Percentiles rank a stretch among this genome's conserved stretches.
Evolutionary conservation across 2,329 filamentous ascomycete genomes (phyloP).

Genomic region (Neopestalotiopsis clavispora): DNA sequence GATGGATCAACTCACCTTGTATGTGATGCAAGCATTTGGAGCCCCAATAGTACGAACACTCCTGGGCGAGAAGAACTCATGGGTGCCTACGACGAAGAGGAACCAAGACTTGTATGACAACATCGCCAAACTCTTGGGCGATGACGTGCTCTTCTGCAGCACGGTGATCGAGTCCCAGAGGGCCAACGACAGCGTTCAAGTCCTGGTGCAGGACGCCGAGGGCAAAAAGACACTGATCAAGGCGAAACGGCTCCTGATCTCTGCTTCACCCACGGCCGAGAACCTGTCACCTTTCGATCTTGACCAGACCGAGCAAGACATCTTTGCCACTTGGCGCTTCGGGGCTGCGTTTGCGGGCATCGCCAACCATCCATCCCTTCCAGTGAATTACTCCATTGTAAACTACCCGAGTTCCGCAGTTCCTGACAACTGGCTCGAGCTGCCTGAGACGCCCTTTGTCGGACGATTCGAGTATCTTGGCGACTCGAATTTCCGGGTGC

Average conservation of each 20-base stretch:
- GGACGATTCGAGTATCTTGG: conserved; percentile 34
- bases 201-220: conserved; percentile 33
- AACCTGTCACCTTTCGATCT: conserved; percentile 39
- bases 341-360: conserved; percentile 38
- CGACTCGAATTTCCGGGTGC: conserved; percentile 29
- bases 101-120: conserved; percentile 47
- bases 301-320: conserved; percentile 32
- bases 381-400: conserved; percentile 29
- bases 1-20: conserved; percentile 46
- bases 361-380: conserved; percentile 36
- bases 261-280: conserved; percentile 38
- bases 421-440: conserved; percentile 31
- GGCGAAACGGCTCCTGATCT: conserved; percentile 40
- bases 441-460: conserved; percentile 33
- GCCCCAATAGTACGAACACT: conserved; percentile 40
- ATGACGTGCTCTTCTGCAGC: conserved; percentile 42
- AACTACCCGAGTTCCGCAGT: conserved; percentile 34
- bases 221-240: conserved; percentile 32
- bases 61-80: conserved; percentile 33
- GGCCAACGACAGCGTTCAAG: conserved; percentile 30
- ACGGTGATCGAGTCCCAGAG: conserved; percentile 38
- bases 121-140: conserved; percentile 38
- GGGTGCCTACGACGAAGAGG: conserved; percentile 38
- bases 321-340: conserved; percentile 39
- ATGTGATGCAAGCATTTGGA: conserved; percentile 48